Evolutionary conservation across 1,139 yeast genomes (phyloP).

Genomic region (Suhomyces anneliseae): DNA sequence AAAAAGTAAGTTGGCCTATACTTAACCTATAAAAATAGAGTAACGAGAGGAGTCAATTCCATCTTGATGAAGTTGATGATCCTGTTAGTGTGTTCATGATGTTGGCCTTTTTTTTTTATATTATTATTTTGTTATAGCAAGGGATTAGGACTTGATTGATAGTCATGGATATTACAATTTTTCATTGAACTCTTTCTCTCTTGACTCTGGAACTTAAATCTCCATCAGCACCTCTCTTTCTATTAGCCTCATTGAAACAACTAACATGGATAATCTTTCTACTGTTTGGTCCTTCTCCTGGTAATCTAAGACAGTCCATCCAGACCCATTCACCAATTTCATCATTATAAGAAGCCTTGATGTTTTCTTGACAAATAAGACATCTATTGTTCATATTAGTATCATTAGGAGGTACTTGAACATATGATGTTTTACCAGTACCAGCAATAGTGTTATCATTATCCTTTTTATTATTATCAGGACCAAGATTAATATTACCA

Average conservation of each 20-base stretch:
- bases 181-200: constrained; percentile 21
- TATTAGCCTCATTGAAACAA: constrained; percentile 71
- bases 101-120: no score
- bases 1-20: no score
- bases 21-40: no score
- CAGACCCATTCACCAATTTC: constrained; percentile 96
- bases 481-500: constrained; percentile 9
- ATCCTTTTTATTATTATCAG: constrained; percentile 10
- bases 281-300: constrained; percentile 50
- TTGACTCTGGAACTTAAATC: constrained; percentile 32
- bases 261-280: constrained; percentile 71
- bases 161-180: background rate
- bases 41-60: no score
- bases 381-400: constrained; percentile 72
- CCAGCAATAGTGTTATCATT: constrained; percentile 10
- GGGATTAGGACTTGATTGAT: background rate
- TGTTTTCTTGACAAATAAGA: constrained; percentile 82
- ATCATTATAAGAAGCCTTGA: constrained; percentile 81
- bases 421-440: constrained; percentile 39
- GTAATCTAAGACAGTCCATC: constrained; percentile 71
- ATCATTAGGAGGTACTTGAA: constrained; percentile 70
- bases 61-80: no score
- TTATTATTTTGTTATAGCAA: no score
- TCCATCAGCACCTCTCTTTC: constrained; percentile 39
- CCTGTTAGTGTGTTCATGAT: no score